Evolutionary conservation across 768 basidiomycete species (phyloP).

Genomic region (Hypsizygus marmoreus): DNA sequence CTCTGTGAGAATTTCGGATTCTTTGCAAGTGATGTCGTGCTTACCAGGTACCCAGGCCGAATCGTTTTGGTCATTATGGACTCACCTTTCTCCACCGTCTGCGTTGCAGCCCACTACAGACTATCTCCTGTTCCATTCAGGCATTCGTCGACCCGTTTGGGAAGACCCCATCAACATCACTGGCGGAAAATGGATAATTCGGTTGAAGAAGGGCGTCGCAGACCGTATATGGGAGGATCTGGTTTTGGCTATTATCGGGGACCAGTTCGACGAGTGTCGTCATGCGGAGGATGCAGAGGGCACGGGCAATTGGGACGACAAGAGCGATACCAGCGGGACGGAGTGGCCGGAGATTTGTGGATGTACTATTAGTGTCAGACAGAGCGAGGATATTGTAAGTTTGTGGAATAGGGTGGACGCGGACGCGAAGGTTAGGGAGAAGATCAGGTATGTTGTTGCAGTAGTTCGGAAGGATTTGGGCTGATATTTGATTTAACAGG

Average conservation of each 20-base stretch:
- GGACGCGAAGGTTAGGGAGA: slow-evolving; percentile 74
- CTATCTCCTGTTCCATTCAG: slow-evolving; percentile 88
- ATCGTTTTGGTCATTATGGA: slow-evolving; percentile 94
- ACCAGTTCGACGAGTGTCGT: slow-evolving; percentile 79
- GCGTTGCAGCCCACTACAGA: slow-evolving; percentile 87
- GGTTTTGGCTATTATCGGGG: slow-evolving; percentile 84
- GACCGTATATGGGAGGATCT: slow-evolving; percentile 93
- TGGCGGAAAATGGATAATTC: slow-evolving; percentile 95
- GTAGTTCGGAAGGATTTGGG: background rate
- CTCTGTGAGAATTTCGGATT: slow-evolving; percentile 54
- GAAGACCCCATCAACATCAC: slow-evolving; percentile 87
- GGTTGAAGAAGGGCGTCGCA: slow-evolving; percentile 86
- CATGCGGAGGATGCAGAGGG: slow-evolving; percentile 29
- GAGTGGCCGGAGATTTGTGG: slow-evolving; percentile 89
- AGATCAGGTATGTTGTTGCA: slow-evolving; percentile 64
- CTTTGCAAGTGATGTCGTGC: slow-evolving; percentile 3
- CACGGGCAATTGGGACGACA: slow-evolving; percentile 37
- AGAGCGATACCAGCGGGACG: slow-evolving; percentile 33
- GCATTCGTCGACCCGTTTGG: slow-evolving; percentile 90
- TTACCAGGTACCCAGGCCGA: slow-evolving; percentile 61
- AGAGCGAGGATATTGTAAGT: slow-evolving; percentile 92
- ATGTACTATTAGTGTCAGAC: slow-evolving; percentile 91
- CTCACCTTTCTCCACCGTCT: slow-evolving; percentile 87
- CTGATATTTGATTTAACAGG: slow-evolving; percentile 38
- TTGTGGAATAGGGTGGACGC: slow-evolving; percentile 89